Conservation (phyloP, 2,329 filamentous ascomycete species). For the Curvularia eragrostidis region DNA sequence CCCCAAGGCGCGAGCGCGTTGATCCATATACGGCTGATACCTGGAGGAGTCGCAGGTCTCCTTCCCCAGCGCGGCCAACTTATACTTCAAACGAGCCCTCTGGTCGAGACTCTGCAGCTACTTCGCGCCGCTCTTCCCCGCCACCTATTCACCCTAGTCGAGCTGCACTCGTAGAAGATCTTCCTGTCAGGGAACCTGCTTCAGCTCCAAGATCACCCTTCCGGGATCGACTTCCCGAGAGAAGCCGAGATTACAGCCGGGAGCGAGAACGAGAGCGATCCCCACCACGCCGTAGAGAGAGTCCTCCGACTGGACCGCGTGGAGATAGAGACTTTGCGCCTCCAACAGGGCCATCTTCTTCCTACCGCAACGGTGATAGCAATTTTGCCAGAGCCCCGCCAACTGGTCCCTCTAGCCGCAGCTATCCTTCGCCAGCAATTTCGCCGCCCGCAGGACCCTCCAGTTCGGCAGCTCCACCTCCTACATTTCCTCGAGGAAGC, state of each 20-base stretch:
- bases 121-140: conserved; percentile 68
- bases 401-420: conserved; percentile 48
- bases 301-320: conserved; percentile 47
- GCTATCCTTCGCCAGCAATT: conserved; percentile 48
- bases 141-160: conserved; percentile 62
- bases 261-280: conserved; percentile 40
- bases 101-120: conserved; percentile 61
- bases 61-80: conserved; percentile 53
- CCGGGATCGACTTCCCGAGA: conserved; percentile 45
- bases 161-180: conserved; percentile 49
- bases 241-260: conserved; percentile 35
- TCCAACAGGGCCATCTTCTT: conserved; percentile 46
- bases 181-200: conserved; percentile 35
- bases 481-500: conserved; percentile 43
- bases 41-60: conserved; percentile 61
- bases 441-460: conserved; percentile 51
- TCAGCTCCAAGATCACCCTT: conserved; percentile 45
- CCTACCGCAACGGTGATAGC: conserved; percentile 48
- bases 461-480: conserved; percentile 39
- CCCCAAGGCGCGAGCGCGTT: conserved; percentile 57
- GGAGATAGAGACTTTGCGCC: conserved; percentile 47
- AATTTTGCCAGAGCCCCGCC: conserved; percentile 48
- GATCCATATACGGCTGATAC: conserved; percentile 58
- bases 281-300: conserved; percentile 49
- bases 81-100: conserved; percentile 58